A percentile compares a stretch with the other conserved stretches of the same genome.
These are phyloP conservation scores for Talaromyces sp. DNA, from an alignment of 2,329 filamentous ascomycete genomes.

Conservation along the genomic window DNA sequence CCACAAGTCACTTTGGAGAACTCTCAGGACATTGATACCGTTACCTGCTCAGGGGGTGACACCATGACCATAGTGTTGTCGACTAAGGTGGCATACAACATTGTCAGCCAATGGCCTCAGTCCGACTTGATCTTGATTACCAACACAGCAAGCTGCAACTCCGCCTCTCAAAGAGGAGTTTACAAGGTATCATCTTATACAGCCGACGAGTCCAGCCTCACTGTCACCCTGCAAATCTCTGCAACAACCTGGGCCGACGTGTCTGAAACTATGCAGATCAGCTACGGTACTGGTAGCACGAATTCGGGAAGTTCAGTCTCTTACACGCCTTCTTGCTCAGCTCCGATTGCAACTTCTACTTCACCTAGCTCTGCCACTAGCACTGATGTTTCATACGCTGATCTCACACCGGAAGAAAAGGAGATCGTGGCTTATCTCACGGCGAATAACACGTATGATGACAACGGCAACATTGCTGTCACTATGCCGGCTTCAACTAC, in stretches of 20 bases:
- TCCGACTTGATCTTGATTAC: constrained; percentile 2
- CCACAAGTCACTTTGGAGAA: constrained; percentile 1
- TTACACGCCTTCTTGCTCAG: constrained; percentile 69
- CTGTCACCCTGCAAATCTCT: not conserved
- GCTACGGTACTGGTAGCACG: constrained; percentile 1
- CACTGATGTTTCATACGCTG: not conserved
- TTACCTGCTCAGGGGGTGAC: not conserved
- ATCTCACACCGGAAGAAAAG: constrained; percentile 1
- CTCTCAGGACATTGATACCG: constrained; percentile 1
- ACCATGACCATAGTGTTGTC: not conserved
- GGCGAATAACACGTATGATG: not conserved
- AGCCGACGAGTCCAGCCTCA: not conserved
- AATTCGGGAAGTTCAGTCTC: constrained; percentile 74
- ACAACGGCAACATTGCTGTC: not conserved
- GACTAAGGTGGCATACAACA: not conserved
- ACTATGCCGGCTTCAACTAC: not conserved
- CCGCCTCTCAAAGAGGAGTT: not conserved
- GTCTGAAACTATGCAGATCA: constrained; percentile 2
- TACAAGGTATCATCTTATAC: constrained; percentile 2
- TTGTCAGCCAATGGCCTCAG: constrained; percentile 2
- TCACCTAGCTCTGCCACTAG: not conserved
- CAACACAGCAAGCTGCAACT: constrained; percentile 4
- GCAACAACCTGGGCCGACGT: not conserved
- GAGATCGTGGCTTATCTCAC: not conserved
- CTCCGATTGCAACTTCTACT: constrained; percentile 29